Evolutionary conservation across 306 rosid species (phyloP).

Genomic region (Cucurbita ficifolia): DNA sequence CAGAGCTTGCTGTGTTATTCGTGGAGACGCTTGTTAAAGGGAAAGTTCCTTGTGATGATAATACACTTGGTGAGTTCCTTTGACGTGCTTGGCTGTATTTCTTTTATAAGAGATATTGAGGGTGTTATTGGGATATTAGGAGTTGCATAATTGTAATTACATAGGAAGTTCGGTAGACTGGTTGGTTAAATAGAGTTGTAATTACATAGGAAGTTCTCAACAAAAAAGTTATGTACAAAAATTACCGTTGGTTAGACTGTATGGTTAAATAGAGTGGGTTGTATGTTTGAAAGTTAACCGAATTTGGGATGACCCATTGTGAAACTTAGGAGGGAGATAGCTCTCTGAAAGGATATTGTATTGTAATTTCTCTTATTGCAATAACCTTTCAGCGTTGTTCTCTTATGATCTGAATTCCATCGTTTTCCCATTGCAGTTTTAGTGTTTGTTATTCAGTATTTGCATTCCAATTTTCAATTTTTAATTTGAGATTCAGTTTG

Average conservation of each 20-base stretch:
- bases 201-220: neutral
- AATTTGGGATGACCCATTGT: neutral
- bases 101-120: neutral
- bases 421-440: neutral
- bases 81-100: neutral
- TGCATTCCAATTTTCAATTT: neutral
- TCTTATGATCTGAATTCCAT: neutral
- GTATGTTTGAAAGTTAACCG: neutral
- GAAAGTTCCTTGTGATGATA: conserved; percentile 42
- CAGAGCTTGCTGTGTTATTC: conserved; percentile 77
- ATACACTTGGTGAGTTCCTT: conserved; percentile 57
- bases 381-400: neutral
- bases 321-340: neutral
- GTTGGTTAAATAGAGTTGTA: neutral
- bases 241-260: neutral
- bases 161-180: neutral
- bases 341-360: neutral
- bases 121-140: neutral
- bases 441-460: neutral
- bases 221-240: neutral
- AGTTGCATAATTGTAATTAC: neutral
- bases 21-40: conserved; percentile 84
- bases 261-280: neutral
- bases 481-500: neutral
- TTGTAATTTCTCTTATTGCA: neutral